These are phyloP conservation scores for Cyclocybe aegerita DNA, from an alignment of 768 basidiomycete genomes.

Conservation along the genomic window DNA sequence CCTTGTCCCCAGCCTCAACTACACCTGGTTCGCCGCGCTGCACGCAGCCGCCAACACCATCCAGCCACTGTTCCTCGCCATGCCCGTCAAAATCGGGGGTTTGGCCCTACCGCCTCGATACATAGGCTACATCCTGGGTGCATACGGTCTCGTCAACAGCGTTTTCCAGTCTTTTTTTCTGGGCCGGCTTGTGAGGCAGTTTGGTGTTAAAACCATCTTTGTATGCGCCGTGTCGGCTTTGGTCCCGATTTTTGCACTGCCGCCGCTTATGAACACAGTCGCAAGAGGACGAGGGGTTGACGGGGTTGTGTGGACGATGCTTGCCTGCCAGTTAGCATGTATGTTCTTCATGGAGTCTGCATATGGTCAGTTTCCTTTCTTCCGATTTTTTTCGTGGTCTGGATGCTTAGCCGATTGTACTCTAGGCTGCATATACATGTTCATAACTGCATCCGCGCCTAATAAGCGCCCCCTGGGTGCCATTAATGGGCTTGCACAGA, in stretches of 20 bases:
- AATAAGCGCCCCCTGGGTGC: conserved; percentile 54
- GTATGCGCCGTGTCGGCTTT: conserved; percentile 38
- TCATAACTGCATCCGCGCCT: conserved; percentile 53
- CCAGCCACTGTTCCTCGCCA: conserved; percentile 57
- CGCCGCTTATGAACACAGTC: conserved; percentile 50
- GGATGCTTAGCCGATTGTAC: not conserved
- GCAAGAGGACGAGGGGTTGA: conserved; percentile 29
- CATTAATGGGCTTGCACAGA: conserved; percentile 47
- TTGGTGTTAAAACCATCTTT: conserved; percentile 57
- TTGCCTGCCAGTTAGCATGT: conserved; percentile 25
- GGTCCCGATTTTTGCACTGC: conserved; percentile 43
- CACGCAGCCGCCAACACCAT: conserved; percentile 30
- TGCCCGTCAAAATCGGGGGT: conserved; percentile 55
- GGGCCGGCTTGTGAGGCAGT: conserved; percentile 46
- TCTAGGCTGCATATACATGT: conserved; percentile 38
- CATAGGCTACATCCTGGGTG: conserved; percentile 55
- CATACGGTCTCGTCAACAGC: conserved; percentile 52
- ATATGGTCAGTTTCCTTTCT: conserved; percentile 25
- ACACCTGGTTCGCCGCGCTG: conserved; percentile 47
- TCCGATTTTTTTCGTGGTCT: not conserved
- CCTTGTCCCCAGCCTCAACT: conserved; percentile 55
- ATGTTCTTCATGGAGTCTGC: conserved; percentile 29
- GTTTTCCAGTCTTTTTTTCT: conserved; percentile 56
- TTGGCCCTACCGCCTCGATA: conserved; percentile 51
- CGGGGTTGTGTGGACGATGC: conserved; percentile 25